A percentile compares a stretch with the other conserved stretches of the same genome.
phyloP scores from a whole-genome alignment of 2,329 filamentous ascomycete species.

The Aspergillus niger region DNA sequence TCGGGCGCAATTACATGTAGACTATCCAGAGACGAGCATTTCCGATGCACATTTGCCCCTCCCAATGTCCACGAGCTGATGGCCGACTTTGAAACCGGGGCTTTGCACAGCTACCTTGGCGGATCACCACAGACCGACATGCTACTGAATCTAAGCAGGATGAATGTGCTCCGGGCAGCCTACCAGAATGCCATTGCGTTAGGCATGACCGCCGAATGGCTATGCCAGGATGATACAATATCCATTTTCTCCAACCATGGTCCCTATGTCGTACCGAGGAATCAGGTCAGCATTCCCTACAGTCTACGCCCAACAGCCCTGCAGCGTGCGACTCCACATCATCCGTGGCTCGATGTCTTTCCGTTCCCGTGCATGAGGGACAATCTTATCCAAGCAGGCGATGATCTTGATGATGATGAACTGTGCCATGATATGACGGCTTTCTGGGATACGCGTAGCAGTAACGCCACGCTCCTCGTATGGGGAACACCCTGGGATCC shows the following conservation, averaged over 20 bases:
- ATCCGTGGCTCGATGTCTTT: conserved; percentile 45
- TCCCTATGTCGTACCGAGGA: not conserved
- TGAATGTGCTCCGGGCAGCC: conserved; percentile 33
- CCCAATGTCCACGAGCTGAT: not conserved
- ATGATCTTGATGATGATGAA: conserved; percentile 40
- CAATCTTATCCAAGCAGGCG: conserved; percentile 35
- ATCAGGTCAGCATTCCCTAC: not conserved
- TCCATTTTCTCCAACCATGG: not conserved
- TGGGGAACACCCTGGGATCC: conserved; percentile 43
- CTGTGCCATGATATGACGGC: conserved; percentile 41
- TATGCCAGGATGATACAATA: not conserved
- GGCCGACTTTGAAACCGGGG: not conserved
- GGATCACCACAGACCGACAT: conserved; percentile 26
- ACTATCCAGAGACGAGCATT: too few species aligned
- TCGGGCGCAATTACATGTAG: too few species aligned
- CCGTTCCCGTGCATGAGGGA: conserved; percentile 46
- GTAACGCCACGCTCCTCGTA: conserved; percentile 29
- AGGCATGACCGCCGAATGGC: not conserved
- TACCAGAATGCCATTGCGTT: conserved; percentile 10
- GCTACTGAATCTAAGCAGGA: conserved; percentile 27
- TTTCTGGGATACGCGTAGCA: conserved; percentile 25
- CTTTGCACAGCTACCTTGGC: conserved; percentile 4
- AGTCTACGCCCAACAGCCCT: conserved; percentile 8
- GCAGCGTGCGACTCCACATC: conserved; percentile 39
- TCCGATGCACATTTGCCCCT: too few species aligned